Percentiles rank a stretch among this genome's conserved stretches.
Evolutionary conservation across 1,139 yeast genomes (phyloP).

Genomic region (Kazachstania sp.): DNA sequence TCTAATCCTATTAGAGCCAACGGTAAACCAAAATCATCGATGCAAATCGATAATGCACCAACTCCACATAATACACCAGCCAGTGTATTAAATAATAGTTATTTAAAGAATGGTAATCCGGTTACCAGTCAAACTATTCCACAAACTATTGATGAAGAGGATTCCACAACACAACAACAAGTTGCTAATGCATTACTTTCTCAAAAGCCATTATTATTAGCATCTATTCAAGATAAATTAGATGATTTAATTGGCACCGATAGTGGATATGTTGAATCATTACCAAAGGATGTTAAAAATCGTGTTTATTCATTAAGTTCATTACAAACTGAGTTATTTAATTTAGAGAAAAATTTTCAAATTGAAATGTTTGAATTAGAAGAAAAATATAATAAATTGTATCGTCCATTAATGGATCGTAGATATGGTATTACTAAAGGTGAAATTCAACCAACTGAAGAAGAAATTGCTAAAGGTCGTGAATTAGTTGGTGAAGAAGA

Average conservation of each 20-base stretch:
- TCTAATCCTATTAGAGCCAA: conserved; percentile 29
- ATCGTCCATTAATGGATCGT: conserved; percentile 67
- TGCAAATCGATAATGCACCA: conserved; percentile 87
- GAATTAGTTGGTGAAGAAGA: conserved; percentile 44
- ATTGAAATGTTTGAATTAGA: conserved; percentile 81
- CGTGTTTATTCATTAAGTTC: conserved; percentile 57
- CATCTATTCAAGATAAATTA: conserved; percentile 82
- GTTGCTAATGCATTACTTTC: conserved; percentile 16
- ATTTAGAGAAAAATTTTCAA: conserved; percentile 2
- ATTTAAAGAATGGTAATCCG: conserved; percentile 62
- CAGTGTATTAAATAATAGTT: conserved; percentile 63
- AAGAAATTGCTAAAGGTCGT: conserved; percentile 72
- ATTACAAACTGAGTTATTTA: conserved; percentile 55
- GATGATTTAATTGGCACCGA: conserved; percentile 78
- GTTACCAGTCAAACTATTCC: conserved; percentile 38
- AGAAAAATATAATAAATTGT: conserved; percentile 64
- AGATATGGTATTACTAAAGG: conserved; percentile 72
- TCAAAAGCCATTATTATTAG: conserved; percentile 25
- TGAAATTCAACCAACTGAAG: conserved; percentile 62
- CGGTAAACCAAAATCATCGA: conserved; percentile 26
- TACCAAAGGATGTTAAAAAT: conserved; percentile 68
- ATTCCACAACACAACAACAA: conserved; percentile 22
- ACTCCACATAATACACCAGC: conserved; percentile 99
- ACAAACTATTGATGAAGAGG: conserved; percentile 70
- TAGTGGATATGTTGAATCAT: conserved; percentile 72